phyloP scores from a whole-genome alignment of 352 stramenopile genomes.

The Globisporangium spinosum region DNA sequence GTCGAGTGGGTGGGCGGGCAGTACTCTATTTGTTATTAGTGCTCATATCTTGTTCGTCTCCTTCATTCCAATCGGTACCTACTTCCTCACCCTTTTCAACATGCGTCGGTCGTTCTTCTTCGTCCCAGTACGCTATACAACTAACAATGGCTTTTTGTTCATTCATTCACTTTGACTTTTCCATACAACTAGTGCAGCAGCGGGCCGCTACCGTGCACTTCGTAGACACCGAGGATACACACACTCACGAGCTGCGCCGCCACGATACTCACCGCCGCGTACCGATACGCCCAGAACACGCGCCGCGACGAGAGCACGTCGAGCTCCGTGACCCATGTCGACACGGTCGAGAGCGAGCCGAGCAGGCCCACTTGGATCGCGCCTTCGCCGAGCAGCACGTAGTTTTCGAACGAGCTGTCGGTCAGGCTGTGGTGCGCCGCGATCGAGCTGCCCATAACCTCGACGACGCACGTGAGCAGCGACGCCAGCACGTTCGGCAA shows the following conservation, averaged over 20 bases:
- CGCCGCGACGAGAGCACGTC: slow-evolving; percentile 41
- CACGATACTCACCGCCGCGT: slow-evolving; percentile 42
- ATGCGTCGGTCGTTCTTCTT: background rate
- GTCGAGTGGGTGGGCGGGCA: background rate
- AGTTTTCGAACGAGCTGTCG: slow-evolving; percentile 30
- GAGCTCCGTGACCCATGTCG: slow-evolving; percentile 63
- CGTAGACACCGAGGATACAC: slow-evolving; percentile 52
- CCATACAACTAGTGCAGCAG: slow-evolving; percentile 25
- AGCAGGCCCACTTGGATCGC: slow-evolving; percentile 48
- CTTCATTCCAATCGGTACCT: background rate
- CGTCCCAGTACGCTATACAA: background rate
- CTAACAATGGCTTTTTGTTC: background rate
- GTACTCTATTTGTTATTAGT: slow-evolving; percentile 12
- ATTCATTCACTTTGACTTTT: background rate
- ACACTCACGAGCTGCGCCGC: slow-evolving; percentile 52
- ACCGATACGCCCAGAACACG: slow-evolving; percentile 51
- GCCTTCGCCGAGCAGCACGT: slow-evolving; percentile 43
- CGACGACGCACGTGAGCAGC: slow-evolving; percentile 39
- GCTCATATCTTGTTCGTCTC: background rate
- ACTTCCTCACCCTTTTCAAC: background rate
- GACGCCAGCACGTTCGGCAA: slow-evolving; percentile 57
- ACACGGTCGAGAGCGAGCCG: slow-evolving; percentile 68
- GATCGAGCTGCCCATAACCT: slow-evolving; percentile 37
- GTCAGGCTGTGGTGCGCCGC: slow-evolving; percentile 21
- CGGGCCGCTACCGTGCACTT: slow-evolving; percentile 33